These are phyloP conservation scores for Cercophora newfieldiana DNA, from an alignment of 495 filamentous ascomycete species.

Conservation along the genomic window DNA sequence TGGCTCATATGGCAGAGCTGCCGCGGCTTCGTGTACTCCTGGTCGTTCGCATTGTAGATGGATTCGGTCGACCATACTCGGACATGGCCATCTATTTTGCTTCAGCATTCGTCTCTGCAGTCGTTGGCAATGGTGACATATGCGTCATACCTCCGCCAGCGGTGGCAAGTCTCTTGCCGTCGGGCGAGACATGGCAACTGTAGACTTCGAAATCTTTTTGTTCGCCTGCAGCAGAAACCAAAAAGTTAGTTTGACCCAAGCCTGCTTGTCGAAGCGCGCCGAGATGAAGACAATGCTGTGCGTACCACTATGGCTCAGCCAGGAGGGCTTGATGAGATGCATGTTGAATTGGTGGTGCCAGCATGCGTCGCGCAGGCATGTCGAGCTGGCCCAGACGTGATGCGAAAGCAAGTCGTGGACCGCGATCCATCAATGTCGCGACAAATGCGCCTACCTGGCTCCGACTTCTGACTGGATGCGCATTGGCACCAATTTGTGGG, in stretches of 20 bases:
- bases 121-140: background rate
- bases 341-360: constrained; percentile 41
- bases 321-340: constrained; percentile 91
- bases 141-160: constrained; percentile 73
- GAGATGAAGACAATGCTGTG: constrained; percentile 10
- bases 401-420: constrained; percentile 8
- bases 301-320: constrained; percentile 88
- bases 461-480: background rate
- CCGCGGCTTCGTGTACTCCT: constrained; percentile 72
- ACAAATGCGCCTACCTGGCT: background rate
- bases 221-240: constrained; percentile 61
- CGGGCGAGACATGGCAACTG: constrained; percentile 93
- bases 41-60: constrained; percentile 74
- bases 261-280: background rate
- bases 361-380: constrained; percentile 30
- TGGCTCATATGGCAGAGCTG: constrained; percentile 98
- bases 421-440: constrained; percentile 18
- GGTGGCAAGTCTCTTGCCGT: constrained; percentile 86
- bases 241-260: constrained; percentile 16
- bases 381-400: constrained; percentile 21
- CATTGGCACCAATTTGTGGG: background rate
- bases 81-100: constrained; percentile 75
- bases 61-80: constrained; percentile 97
- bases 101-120: constrained; percentile 16
- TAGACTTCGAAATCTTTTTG: constrained; percentile 98